phyloP scores from a whole-genome alignment of 2,329 filamentous ascomycete species.

The Sporothrix mexicana region DNA sequence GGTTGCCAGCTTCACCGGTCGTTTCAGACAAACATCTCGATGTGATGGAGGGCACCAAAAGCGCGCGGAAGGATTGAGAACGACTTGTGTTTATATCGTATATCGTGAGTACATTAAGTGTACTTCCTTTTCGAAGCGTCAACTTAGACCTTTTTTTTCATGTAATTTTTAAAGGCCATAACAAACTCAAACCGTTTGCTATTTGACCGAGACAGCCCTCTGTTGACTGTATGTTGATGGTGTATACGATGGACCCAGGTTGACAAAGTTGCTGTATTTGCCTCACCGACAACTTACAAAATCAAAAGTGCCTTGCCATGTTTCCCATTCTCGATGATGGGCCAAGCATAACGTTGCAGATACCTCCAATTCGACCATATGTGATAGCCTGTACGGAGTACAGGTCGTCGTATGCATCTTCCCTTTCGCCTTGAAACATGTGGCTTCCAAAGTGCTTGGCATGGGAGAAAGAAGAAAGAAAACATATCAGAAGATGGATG shows the following conservation, averaged over 20 bases:
- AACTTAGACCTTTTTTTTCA: neutral
- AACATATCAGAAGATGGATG: neutral
- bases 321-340: neutral
- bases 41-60: neutral
- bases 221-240: neutral
- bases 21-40: constrained; percentile 13
- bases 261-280: too few species aligned
- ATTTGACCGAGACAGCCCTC: neutral
- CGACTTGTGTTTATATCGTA: neutral
- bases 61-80: neutral
- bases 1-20: constrained; percentile 14
- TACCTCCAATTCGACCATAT: neutral
- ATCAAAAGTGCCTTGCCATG: neutral
- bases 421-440: neutral
- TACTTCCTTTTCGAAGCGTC: neutral
- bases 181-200: neutral
- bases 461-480: neutral
- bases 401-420: neutral
- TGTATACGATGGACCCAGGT: too few species aligned
- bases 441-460: neutral
- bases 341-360: neutral
- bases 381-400: neutral
- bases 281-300: neutral
- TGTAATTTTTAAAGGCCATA: too few species aligned
- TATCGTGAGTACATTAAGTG: neutral